Evolutionary conservation across 2,329 filamentous ascomycete species (phyloP), one percentile per base, ranked within the genome.

Genomic region (Venturia aucupariae): DNA sequence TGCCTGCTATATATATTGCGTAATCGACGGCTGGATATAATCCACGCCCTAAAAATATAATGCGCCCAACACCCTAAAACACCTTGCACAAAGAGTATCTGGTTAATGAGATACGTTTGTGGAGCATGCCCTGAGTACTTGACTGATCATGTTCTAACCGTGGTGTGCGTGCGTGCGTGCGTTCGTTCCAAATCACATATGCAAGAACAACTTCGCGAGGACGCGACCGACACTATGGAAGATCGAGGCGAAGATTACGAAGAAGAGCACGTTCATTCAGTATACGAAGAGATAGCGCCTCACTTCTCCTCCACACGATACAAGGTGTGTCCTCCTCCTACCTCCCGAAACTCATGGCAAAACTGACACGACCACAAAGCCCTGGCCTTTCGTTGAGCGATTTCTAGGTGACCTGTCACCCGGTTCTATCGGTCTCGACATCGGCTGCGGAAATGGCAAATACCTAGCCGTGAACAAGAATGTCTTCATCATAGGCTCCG

Each of bases 401-500:
- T 97, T 97, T 74, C 83, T 97, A 42, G 78, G 80, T 61, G 78
- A 79, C 39, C 83, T 89, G 60, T 73, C 81, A 0, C 77, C 86
- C 15, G 93, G 92, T 32, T 84, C 90, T 61, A 77, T 97, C 64
- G 94, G 94, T 11, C 81, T 96, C 39, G 94, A 99, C 76, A 82
- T 97, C 65, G 94, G 94, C 66, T 97, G 94, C 77, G 94, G 94
- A 66, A 99, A 99, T 78, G 94, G 94, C 69, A 97, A 97, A 80
- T 97, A 97, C 75, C 80, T 97, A 66, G 80, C 83, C 66, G 89
- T 96, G 65, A 95, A 95, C 76, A 82, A 81, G 27, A 77, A 84
- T 70, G 78, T 96, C 60, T 92, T 90, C 77, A 88, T 97, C 63
- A 74, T 97, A 66, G 93, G 86, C 65, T 93, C 89, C 64, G 94